These are phyloP conservation scores for Cylindrodendrum hubeiense DNA, from an alignment of 2,329 filamentous ascomycete species.

Conservation along the genomic window DNA sequence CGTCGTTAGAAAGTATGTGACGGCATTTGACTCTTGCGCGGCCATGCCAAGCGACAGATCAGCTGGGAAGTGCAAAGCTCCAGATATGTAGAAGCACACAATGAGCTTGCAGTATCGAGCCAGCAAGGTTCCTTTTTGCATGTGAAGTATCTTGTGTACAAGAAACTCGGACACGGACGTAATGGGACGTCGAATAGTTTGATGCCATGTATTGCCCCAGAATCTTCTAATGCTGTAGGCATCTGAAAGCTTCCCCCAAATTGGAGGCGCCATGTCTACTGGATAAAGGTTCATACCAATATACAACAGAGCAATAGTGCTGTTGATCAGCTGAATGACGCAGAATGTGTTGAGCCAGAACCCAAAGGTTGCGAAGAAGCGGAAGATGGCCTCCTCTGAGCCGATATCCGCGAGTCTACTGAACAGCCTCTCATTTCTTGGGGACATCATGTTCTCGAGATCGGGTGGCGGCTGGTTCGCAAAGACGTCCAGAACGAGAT, in stretches of 20 bases:
- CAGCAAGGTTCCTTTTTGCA: slow-evolving; percentile 15
- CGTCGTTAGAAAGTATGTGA: slow-evolving; percentile 28
- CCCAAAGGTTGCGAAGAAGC: slow-evolving; percentile 26
- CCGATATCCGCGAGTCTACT: slow-evolving; percentile 14
- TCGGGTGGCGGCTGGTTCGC: slow-evolving; percentile 27
- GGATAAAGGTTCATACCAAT: slow-evolving; percentile 20
- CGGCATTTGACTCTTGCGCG: slow-evolving; percentile 26
- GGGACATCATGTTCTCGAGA: slow-evolving; percentile 26
- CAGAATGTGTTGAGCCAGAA: slow-evolving; percentile 39
- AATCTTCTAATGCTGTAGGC: slow-evolving; percentile 33
- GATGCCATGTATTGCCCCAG: slow-evolving; percentile 37
- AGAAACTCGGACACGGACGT: slow-evolving; percentile 28
- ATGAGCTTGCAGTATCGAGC: slow-evolving; percentile 34
- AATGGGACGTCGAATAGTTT: slow-evolving; percentile 34
- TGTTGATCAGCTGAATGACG: slow-evolving; percentile 36
- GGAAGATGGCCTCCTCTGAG: slow-evolving; percentile 25
- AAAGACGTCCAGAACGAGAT: slow-evolving; percentile 32
- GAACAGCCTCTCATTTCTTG: slow-evolving; percentile 20
- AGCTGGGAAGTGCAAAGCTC: slow-evolving; percentile 31
- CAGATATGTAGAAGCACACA: slow-evolving; percentile 32
- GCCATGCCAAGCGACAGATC: slow-evolving; percentile 31
- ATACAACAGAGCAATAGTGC: slow-evolving; percentile 18
- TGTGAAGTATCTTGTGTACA: slow-evolving; percentile 18
- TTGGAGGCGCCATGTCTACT: slow-evolving; percentile 30
- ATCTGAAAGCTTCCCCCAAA: slow-evolving; percentile 31